These are phyloP conservation scores for Xerocomellus intermedius DNA, from an alignment of 768 basidiomycete genomes.

Conservation along the genomic window DNA sequence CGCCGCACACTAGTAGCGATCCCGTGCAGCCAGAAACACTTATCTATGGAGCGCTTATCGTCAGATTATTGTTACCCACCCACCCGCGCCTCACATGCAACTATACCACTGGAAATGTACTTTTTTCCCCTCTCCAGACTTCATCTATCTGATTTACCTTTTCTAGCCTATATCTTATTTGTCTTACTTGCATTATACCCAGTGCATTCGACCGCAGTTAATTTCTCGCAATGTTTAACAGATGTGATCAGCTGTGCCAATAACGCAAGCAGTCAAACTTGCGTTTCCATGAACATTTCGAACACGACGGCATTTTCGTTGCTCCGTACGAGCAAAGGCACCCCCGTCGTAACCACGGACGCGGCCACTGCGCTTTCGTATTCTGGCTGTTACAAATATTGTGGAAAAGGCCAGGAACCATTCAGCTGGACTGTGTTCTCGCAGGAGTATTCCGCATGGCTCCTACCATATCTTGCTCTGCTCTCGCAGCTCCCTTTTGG, in stretches of 20 bases:
- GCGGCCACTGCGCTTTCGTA: conserved; percentile 12
- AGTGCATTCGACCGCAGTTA: neutral
- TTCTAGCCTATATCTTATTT: neutral
- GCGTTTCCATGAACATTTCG: neutral
- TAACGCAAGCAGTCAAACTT: neutral
- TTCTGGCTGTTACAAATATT: neutral
- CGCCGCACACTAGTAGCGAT: neutral
- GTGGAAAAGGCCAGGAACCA: conserved; percentile 10
- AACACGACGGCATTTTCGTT: conserved; percentile 11
- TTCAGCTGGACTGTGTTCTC: conserved; percentile 27
- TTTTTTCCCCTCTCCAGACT: neutral
- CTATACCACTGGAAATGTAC: conserved; percentile 5
- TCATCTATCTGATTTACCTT: neutral
- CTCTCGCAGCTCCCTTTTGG: conserved; percentile 52
- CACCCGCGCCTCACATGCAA: neutral
- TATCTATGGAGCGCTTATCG: neutral
- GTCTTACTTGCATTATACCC: neutral
- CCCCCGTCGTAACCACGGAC: neutral
- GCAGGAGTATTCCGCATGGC: conserved; percentile 44
- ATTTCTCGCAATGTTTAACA: conserved; percentile 15
- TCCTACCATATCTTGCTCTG: conserved; percentile 48
- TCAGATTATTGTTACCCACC: no score
- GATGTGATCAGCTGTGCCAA: conserved; percentile 3
- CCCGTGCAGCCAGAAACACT: neutral
- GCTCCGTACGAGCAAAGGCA: conserved; percentile 12